Evolutionary conservation across 202 grass and related monocot genomes (phyloP).

Genomic region (Setaria viridis): DNA sequence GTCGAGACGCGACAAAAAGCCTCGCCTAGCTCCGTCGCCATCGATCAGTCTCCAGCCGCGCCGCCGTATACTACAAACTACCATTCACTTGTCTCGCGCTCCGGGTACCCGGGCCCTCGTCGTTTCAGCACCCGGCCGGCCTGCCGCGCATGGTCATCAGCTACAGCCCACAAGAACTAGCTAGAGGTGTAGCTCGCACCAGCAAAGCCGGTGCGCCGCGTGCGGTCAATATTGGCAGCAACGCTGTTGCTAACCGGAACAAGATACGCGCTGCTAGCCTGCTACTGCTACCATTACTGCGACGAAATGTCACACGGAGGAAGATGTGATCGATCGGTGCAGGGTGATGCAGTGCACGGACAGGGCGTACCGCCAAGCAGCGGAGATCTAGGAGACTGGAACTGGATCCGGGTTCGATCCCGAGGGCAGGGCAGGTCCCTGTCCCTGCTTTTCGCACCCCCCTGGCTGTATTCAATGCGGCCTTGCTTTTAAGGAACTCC

Average conservation of each 20-base stretch:
- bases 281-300: background rate
- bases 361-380: background rate
- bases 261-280: background rate
- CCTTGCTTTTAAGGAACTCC: conserved; percentile 52
- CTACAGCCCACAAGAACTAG: no score
- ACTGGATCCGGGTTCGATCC: background rate
- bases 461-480: background rate
- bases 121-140: background rate
- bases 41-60: background rate
- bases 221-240: no score
- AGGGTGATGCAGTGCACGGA: background rate
- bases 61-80: background rate
- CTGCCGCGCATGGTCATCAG: no score
- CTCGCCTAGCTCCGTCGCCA: background rate
- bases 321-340: background rate
- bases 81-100: background rate
- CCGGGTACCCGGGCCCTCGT: background rate
- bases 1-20: conserved; percentile 4
- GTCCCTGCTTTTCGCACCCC: background rate
- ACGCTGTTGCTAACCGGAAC: background rate
- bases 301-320: background rate
- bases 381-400: conserved; percentile 17
- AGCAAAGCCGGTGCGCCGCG: no score
- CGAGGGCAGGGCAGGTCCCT: background rate
- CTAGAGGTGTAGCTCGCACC: background rate